Evolutionary conservation across 1,284 basidiomycete species (phyloP).

Genomic region (Apiotrichum domesticum): DNA sequence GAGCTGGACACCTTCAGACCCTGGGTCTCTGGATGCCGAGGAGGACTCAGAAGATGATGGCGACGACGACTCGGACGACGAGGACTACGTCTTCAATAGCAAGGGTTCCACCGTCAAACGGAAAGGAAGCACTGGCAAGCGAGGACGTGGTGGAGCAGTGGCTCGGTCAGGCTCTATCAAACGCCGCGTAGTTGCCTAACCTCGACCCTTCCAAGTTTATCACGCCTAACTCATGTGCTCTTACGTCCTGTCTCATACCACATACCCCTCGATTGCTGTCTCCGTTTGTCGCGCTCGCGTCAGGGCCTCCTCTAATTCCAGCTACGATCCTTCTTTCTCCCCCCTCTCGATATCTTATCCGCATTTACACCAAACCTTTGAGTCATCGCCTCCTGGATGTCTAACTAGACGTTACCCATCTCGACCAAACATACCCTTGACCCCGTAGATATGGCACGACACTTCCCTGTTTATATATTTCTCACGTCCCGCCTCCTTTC

Average conservation of each 20-base stretch:
- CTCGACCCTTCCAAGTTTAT: not conserved
- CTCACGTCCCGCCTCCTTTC: not conserved
- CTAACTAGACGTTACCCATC: not conserved
- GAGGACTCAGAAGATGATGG: conserved; percentile 16
- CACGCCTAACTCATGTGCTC: not conserved
- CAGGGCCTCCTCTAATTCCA: not conserved
- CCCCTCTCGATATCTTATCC: not conserved
- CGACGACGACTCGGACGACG: conserved; percentile 16
- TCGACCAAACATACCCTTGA: not conserved
- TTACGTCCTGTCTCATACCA: not conserved
- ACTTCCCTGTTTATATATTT: not conserved
- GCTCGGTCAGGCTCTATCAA: conserved; percentile 3
- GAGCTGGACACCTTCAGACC: conserved; percentile 8
- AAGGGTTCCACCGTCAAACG: conserved; percentile 12
- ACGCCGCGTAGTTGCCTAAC: conserved; percentile 6
- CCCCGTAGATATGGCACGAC: not conserved
- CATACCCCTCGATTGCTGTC: not conserved
- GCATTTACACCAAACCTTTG: not conserved
- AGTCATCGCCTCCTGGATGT: conserved; percentile 2
- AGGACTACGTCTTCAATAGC: conserved; percentile 18
- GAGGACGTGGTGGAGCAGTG: conserved; percentile 6
- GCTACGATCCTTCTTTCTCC: not conserved
- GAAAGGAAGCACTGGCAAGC: conserved; percentile 9
- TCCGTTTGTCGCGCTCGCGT: not conserved
- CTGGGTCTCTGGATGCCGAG: conserved; percentile 12